A percentile compares a stretch with the other conserved stretches of the same genome.
Evolutionary conservation across 208 protist species (phyloP).

Genomic region (Acanthamoeba lenticulata): DNA sequence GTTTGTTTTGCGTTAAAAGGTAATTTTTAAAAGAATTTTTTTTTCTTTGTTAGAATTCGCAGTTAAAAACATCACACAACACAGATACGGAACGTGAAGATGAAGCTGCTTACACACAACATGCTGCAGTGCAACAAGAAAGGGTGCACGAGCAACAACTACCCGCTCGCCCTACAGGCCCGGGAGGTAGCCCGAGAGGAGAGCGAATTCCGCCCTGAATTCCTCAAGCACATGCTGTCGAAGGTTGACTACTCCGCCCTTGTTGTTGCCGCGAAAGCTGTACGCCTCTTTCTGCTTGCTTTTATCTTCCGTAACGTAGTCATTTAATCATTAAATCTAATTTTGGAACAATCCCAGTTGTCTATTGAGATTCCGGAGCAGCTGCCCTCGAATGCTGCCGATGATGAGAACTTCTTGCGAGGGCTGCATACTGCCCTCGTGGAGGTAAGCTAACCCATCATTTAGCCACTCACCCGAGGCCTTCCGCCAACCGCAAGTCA

Average conservation of each 20-base stretch:
- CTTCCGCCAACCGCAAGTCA: not conserved
- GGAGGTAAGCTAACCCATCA: conserved; percentile 6
- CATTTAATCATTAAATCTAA: not conserved
- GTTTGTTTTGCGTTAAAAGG: not conserved
- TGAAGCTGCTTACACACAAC: conserved; percentile 78
- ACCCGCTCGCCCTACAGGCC: conserved; percentile 62
- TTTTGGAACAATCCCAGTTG: conserved; percentile 6
- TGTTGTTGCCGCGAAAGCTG: not conserved
- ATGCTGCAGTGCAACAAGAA: conserved; percentile 76
- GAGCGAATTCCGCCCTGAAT: conserved; percentile 71
- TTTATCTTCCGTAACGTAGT: not conserved
- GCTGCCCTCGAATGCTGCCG: not conserved
- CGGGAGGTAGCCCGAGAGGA: conserved; percentile 67
- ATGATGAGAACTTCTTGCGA: conserved; percentile 26
- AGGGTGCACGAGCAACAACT: conserved; percentile 69
- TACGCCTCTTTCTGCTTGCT: conserved; percentile 16
- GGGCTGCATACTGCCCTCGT: conserved; percentile 25
- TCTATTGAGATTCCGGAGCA: conserved; percentile 13
- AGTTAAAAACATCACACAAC: no score
- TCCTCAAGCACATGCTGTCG: conserved; percentile 73
- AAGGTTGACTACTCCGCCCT: conserved; percentile 71
- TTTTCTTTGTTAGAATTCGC: not conserved
- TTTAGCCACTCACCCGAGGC: not conserved
- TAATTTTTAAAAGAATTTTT: not conserved
- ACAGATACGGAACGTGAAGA: not conserved